Percentiles rank a stretch among this genome's conserved stretches.
These are phyloP conservation scores for Carex arenaria DNA, from an alignment of 202 grass and related monocot genomes.

Conservation along the genomic window DNA sequence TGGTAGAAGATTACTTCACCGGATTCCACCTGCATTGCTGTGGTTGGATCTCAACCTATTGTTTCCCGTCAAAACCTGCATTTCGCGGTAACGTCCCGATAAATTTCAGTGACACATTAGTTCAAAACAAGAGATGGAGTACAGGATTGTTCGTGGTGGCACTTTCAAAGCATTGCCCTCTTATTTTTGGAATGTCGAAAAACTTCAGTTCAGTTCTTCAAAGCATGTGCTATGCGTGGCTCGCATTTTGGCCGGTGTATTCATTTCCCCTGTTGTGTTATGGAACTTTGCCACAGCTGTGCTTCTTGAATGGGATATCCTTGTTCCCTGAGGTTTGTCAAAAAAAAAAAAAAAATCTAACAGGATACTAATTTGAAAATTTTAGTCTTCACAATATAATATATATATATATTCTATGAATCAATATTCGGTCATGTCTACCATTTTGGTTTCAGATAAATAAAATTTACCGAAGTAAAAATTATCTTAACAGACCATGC, in stretches of 20 bases:
- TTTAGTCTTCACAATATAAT: neutral
- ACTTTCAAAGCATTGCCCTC: constrained; percentile 39
- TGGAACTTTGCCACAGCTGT: constrained; percentile 39
- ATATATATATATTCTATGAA: neutral
- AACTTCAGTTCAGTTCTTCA: constrained; percentile 29
- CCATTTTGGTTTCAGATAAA: neutral
- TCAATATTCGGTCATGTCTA: neutral
- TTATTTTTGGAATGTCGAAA: constrained; percentile 19
- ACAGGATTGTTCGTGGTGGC: constrained; percentile 43
- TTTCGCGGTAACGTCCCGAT: constrained; percentile 52
- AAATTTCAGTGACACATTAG: constrained; percentile 49
- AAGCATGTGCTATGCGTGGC: constrained; percentile 34
- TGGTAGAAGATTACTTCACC: constrained; percentile 67
- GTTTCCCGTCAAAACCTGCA: constrained; percentile 26
- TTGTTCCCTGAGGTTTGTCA: constrained; percentile 30
- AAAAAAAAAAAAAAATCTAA: neutral
- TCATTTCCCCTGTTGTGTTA: constrained; percentile 51
- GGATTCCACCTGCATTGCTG: constrained; percentile 49
- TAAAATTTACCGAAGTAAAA: neutral
- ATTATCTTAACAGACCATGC: neutral
- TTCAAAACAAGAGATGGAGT: constrained; percentile 62
- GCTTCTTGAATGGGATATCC: constrained; percentile 30
- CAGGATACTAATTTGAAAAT: neutral
- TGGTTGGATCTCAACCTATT: constrained; percentile 60
- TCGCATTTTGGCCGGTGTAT: constrained; percentile 21